phyloP scores from a whole-genome alignment of 2,329 filamentous ascomycete genomes.

The Thelonectria olida region DNA sequence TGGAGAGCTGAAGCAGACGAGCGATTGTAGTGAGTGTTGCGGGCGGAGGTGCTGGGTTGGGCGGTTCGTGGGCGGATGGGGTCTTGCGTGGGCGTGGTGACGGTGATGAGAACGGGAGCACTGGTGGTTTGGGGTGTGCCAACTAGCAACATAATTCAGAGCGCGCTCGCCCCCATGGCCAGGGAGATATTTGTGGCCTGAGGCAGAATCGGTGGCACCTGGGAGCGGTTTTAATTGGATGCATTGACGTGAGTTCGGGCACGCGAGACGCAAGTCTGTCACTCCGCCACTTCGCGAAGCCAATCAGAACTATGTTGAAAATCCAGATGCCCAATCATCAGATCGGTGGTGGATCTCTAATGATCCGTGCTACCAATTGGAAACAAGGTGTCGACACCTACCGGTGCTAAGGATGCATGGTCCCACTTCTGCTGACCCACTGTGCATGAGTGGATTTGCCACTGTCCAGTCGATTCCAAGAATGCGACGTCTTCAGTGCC shows the following conservation, averaged over 20 bases:
- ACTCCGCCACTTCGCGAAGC: constrained; percentile 27
- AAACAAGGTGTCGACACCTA: constrained; percentile 7
- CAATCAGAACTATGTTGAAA: constrained; percentile 25
- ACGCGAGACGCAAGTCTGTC: constrained; percentile 37
- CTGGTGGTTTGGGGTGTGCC: constrained; percentile 36
- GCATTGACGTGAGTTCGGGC: constrained; percentile 9
- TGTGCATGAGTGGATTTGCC: constrained; percentile 18
- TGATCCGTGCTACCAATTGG: constrained; percentile 21
- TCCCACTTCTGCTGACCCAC: constrained; percentile 19
- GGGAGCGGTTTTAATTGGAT: constrained; percentile 28
- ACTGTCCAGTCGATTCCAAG: constrained; percentile 10
- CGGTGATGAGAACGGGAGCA: constrained; percentile 38
- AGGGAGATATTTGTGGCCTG: constrained; percentile 33
- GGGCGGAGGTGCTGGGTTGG: constrained; percentile 22
- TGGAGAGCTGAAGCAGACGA: constrained; percentile 32
- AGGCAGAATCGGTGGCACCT: constrained; percentile 26
- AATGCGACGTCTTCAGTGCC: not conserved
- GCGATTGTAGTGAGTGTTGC: constrained; percentile 20
- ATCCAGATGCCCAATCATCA: constrained; percentile 17
- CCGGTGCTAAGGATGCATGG: constrained; percentile 9
- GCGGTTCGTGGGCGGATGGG: constrained; percentile 25
- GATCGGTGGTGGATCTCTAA: not conserved
- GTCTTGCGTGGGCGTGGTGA: constrained; percentile 33
- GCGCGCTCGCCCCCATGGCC: constrained; percentile 32
- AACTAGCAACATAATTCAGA: constrained; percentile 41